phyloP scores from a whole-genome alignment of 306 rosid genomes.

The Urtica urens region DNA sequence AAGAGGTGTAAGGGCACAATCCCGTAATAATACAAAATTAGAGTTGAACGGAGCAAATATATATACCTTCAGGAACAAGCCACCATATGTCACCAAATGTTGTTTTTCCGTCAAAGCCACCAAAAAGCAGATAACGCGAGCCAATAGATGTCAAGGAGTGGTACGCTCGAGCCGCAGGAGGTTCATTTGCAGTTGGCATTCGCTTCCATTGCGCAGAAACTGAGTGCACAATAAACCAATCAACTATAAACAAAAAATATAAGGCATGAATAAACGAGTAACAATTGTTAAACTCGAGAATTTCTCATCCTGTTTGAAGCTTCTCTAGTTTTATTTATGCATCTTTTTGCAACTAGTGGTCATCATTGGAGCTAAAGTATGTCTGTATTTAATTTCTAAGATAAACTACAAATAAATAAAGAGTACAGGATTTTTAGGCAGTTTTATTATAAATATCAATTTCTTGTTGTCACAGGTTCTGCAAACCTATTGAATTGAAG shows the following conservation, averaged over 20 bases:
- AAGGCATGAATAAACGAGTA: not conserved
- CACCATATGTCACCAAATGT: constrained; percentile 93
- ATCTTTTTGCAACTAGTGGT: too few relatives aligned
- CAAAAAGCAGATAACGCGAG: constrained; percentile 64
- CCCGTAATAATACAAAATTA: too few relatives aligned
- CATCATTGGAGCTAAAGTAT: too few relatives aligned
- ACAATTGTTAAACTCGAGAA: not conserved
- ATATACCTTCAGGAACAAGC: constrained; percentile 91
- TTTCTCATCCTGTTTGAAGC: too few relatives aligned
- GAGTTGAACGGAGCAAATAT: constrained; percentile 10
- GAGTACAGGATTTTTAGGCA: too few relatives aligned
- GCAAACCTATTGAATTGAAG: too few relatives aligned
- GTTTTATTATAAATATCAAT: too few relatives aligned
- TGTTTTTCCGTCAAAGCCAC: constrained; percentile 93
- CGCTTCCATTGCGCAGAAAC: constrained; percentile 98
- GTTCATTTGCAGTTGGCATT: constrained; percentile 62
- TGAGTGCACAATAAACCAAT: constrained; percentile 14
- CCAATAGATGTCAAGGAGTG: constrained; percentile 73
- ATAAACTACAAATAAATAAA: too few relatives aligned
- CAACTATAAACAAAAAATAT: not conserved
- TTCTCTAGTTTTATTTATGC: too few relatives aligned
- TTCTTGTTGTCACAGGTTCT: too few relatives aligned
- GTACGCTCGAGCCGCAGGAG: constrained; percentile 96
- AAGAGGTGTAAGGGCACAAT: too few relatives aligned
- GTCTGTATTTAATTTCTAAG: too few relatives aligned